Base-by-base conservation (phyloP, 2,329 filamentous ascomycete species). In the Colletotrichum australisinense region DNA sequence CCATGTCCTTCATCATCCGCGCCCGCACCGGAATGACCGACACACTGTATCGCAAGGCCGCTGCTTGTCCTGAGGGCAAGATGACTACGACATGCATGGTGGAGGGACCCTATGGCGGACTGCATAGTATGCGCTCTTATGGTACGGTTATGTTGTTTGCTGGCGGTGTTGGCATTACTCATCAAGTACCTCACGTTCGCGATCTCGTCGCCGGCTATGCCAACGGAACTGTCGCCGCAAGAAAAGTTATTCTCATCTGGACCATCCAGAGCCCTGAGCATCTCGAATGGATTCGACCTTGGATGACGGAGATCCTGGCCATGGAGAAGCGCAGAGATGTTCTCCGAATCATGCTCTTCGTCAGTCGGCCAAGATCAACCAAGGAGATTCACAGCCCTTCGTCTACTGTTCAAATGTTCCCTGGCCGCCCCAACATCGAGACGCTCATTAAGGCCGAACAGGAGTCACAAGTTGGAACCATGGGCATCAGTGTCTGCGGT, bases 361-460 rank as follows among this genome's bases (percentile, higher is more conserved):
- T 95, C 77, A 94, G 91, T 76, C 87, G 93, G 70, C 93, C 93
- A 6, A 87, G 92, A 53, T 93, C 91, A 60, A 94, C 92, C 58
- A 95, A 94, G 86, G 93, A 95, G 82, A 95, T 95, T 67, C 93
- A 94, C 85, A 93, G 91, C 77, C 93, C 93, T 2, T 93, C 90
- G 46, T 89, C 92, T 1, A 94, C 92, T 22, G 93, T 96, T 14
- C 93, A 95, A 81, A 95, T 95, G 93, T 95, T 95, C 86, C 93
- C 93, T 5, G 93, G 93, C 19, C 88, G 93, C 77, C 93, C 93
- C 22, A 94, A 95, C 80, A 91, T 94, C 65, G 89, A 92, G 75
- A 93, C 92, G 1, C 86, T 95, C 19, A 85, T 95, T 73, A 88
- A 91, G 68, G 90, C 91, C 78, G 93, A 95, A 86, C 92, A 94